Percentiles rank a stretch among this genome's conserved stretches.
phyloP scores from a whole-genome alignment of 1,284 basidiomycete genomes.

The Laetiporus sulphureus region DNA sequence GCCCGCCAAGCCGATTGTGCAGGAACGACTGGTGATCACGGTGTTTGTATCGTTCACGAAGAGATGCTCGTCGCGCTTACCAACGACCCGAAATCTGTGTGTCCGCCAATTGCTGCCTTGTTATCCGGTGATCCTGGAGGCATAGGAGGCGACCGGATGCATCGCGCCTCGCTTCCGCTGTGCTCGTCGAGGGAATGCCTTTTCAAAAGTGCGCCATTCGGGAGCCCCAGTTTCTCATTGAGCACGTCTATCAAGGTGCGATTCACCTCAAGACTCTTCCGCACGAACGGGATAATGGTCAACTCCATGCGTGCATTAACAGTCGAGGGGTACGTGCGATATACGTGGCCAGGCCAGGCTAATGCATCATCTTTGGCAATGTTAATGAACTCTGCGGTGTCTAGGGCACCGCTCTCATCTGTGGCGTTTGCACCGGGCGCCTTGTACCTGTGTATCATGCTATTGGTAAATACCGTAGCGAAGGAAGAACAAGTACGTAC shows the following conservation, averaged over 20 bases:
- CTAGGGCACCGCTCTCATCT: constrained; percentile 25
- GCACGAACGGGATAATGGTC: constrained; percentile 25
- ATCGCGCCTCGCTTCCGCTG: constrained; percentile 11
- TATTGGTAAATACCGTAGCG: not conserved
- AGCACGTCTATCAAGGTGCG: constrained; percentile 25
- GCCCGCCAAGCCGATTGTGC: constrained; percentile 63
- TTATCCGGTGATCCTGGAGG: constrained; percentile 4
- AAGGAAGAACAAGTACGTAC: constrained; percentile 8
- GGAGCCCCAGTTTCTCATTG: constrained; percentile 23
- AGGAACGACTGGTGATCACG: constrained; percentile 44
- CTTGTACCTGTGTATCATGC: constrained; percentile 22
- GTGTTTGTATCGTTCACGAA: not conserved
- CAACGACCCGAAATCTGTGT: constrained; percentile 16
- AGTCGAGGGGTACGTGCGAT: constrained; percentile 26
- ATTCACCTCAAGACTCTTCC: constrained; percentile 26
- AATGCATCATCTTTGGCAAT: constrained; percentile 27
- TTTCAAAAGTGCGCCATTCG: constrained; percentile 11
- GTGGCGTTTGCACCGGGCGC: constrained; percentile 24
- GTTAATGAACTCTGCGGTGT: constrained; percentile 28
- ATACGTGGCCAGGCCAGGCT: constrained; percentile 21
- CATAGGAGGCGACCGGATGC: constrained; percentile 10
- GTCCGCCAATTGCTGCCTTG: constrained; percentile 10
- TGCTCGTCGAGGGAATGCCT: constrained; percentile 7
- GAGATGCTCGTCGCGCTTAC: constrained; percentile 1
- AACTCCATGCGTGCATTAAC: constrained; percentile 25